Evolutionary conservation across 768 basidiomycete species (phyloP).

Genomic region (Tylopilus sp.): DNA sequence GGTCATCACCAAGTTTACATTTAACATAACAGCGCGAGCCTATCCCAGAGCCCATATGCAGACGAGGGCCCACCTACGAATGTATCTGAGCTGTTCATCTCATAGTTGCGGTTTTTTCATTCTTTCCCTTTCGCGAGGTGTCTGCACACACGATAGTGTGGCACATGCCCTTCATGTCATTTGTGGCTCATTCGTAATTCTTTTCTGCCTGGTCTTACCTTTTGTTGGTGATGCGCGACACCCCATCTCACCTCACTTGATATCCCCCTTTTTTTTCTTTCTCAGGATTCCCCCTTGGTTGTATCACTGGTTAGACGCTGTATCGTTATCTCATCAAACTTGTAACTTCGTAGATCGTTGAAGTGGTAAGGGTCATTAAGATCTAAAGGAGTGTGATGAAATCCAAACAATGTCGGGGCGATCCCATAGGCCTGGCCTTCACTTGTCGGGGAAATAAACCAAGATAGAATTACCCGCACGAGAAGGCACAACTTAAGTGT

Average conservation of each 20-base stretch:
- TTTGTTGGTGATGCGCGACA: not conserved
- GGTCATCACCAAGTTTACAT: not conserved
- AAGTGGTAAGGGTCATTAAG: not conserved
- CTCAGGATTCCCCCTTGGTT: conserved; percentile 1
- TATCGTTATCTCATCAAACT: conserved; percentile 16
- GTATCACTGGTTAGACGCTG: conserved; percentile 25
- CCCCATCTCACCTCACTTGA: not conserved
- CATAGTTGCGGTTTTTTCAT: not conserved
- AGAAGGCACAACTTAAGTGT: no score
- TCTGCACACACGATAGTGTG: not conserved
- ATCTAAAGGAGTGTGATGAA: not conserved
- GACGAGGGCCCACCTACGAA: not conserved
- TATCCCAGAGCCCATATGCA: conserved; percentile 13
- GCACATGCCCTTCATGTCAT: conserved; percentile 3
- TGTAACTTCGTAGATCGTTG: not conserved
- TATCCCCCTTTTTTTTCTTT: not conserved
- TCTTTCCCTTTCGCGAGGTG: not conserved
- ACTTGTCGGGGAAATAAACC: no score
- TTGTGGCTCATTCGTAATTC: not conserved
- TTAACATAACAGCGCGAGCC: conserved; percentile 9
- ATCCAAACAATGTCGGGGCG: no score
- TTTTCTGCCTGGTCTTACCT: not conserved
- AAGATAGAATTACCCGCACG: no score
- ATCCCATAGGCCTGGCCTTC: no score
- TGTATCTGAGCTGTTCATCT: conserved; percentile 12